These are phyloP conservation scores for Ailanthus altissimus DNA, from an alignment of 345 rosid species.

Conservation along the genomic window DNA sequence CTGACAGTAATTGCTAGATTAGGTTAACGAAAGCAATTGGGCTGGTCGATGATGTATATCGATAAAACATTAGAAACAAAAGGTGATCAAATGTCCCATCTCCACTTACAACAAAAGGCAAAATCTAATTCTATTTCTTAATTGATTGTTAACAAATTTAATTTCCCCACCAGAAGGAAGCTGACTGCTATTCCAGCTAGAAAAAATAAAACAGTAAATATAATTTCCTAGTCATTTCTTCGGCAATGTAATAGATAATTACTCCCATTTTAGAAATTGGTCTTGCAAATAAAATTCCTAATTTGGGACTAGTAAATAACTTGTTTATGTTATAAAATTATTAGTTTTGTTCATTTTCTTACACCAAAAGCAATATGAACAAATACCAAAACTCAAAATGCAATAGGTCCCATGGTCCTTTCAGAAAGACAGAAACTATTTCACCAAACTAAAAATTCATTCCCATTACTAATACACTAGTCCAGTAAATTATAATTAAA, in stretches of 20 bases:
- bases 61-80: constrained; percentile 5
- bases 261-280: background rate
- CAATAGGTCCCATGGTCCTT: constrained; percentile 30
- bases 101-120: constrained; percentile 2
- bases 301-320: no score
- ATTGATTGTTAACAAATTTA: no score
- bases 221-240: no score
- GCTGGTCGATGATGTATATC: constrained; percentile 27
- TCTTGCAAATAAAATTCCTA: no score
- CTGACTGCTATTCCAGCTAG: no score
- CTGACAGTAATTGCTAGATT: constrained; percentile 34
- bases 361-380: background rate
- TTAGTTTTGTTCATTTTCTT: background rate
- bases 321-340: background rate
- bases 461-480: background rate
- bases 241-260: no score
- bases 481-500: constrained; percentile 25
- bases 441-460: constrained; percentile 32
- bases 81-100: constrained; percentile 29
- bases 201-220: no score
- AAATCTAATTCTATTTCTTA: background rate
- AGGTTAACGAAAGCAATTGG: constrained; percentile 45
- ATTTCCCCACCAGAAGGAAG: no score
- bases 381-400: background rate
- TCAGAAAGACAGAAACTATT: constrained; percentile 28